A percentile compares a stretch with the other conserved stretches of the same genome.
phyloP scores from a whole-genome alignment of 176 grass and related monocot genomes.

The Eremochloa ophiuroides region DNA sequence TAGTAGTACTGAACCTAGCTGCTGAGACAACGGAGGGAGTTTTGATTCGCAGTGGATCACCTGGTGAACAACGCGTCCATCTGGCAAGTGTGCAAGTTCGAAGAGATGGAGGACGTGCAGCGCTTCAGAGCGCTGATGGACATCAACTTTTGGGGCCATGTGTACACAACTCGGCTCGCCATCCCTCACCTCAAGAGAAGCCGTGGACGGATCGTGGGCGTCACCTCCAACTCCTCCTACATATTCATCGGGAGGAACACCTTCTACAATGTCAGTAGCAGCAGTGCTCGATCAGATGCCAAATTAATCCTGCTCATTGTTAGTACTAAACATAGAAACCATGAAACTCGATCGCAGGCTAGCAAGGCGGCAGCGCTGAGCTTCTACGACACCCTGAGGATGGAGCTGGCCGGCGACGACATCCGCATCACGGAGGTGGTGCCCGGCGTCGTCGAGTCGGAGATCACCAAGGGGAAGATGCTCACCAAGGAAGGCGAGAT shows the following conservation, averaged over 20 bases:
- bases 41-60: conserved; percentile 73
- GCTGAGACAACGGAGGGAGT: no score
- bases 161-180: conserved; percentile 49
- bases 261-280: conserved; percentile 74
- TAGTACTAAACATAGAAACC: background rate
- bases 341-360: conserved; percentile 42
- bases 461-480: conserved; percentile 63
- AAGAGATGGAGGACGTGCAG: conserved; percentile 45
- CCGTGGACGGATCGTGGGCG: conserved; percentile 49
- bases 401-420: conserved; percentile 47
- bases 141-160: conserved; percentile 71
- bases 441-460: conserved; percentile 52
- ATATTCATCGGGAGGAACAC: conserved; percentile 54
- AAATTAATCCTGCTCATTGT: background rate
- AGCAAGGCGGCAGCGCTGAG: conserved; percentile 52
- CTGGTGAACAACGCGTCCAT: conserved; percentile 62
- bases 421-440: conserved; percentile 43
- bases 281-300: background rate
- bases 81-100: conserved; percentile 54
- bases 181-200: conserved; percentile 66
- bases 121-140: conserved; percentile 59
- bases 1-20: no score
- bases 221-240: conserved; percentile 53
- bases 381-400: conserved; percentile 56
- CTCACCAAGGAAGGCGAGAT: conserved; percentile 48